Base-by-base conservation (phyloP, 352 stramenopile species). In the Phytophthora litchii region DNA sequence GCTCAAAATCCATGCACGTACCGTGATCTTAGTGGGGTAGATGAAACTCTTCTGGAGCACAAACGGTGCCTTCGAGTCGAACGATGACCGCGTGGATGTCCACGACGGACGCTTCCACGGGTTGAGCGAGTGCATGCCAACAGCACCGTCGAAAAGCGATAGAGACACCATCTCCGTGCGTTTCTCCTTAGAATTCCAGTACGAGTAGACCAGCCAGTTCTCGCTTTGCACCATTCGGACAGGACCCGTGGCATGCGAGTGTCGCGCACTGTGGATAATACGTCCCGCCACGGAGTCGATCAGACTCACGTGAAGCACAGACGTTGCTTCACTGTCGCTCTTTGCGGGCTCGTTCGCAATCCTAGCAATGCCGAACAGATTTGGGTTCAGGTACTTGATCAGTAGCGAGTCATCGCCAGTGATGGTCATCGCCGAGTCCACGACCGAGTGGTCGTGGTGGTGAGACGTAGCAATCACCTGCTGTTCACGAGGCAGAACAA, bases 331-430 rank as follows among this genome's bases (percentile, higher is more conserved):
- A 41, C 72, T 58, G 36, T 62, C 83, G 20, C 59, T 60, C 27
- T 67, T 67, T 6, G 74, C 55, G 25, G 48, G 31, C 49, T 94
- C 83, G 3, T 60, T 75, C 6, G 76, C 60, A 38, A 97, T 68
- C 7, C 94, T 98, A 12, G 95, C 83, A 37, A 99, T 60, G 1
- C 93, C 91, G 37, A 96, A 89, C 45, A 99, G 75, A 66, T 99
- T 95, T 31, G 97, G 95, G 74, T 99, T 99, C 35, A 99, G 64
- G 72, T 99, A 99, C 75, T 99, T 99, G 46, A 99, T 76, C 25
- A 99, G 68, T 20, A 99, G 70, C 34, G 95, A 97, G 69, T 98
- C 95, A 68, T 99, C 97, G 45, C 97, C 97, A 3, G 83, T 91
- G 36, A 95, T 87, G 3, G 83, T 93, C 42, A 95, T 83, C 0